Base-by-base conservation (phyloP, 805 yeast genomes). In the Torulaspora franciscae region DNA sequence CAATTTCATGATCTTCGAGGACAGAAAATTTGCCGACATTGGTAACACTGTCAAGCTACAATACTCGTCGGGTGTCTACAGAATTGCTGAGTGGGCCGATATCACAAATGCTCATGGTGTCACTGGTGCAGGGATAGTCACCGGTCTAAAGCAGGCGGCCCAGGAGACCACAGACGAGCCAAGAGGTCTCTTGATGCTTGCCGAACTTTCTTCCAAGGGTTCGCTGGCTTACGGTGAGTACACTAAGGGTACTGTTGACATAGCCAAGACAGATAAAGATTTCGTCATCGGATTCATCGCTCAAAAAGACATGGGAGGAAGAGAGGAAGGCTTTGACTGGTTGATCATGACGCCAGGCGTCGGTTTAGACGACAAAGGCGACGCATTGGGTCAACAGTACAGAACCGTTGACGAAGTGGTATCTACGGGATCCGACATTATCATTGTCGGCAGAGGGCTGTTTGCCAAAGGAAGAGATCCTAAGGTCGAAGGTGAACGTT, bases 241-340 rank as follows among this genome's bases (percentile, higher is more conserved):
- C 71, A 85, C 99, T 6, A 68, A 73, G 47, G 76, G 85, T 57
- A 90, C 98, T 1, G 85, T 93, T 13, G 95, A 89, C 26, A 88
- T 93, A 50, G 96, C 95, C 10, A 84, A 85, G 61, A 65, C 80
- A 23, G 95, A 91, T 68, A 82, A 78, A 58, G 89, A 83, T 48
- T 93, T 93, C 69, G 96, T 88, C 25, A 83, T 93, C 68, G 99
- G 99, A 0, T 93, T 91, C 65, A 93, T 93, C 68, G 97, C 99
- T 0, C 97, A 89, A 64, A 77, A 78, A 59, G 81, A 82, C 47
- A 85, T 90, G 86, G 89, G 89, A 24, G 90, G 89, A 11, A 74
- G 76, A 35, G 82, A 76, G 2, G 93, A 82, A 57, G 93, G 91
- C 1, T 90, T 85, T 58, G 99, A 93, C 68, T 93, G 97, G 96